Evolutionary conservation across 202 grass and related monocot genomes (phyloP).

Genomic region (Panicum hallii): DNA sequence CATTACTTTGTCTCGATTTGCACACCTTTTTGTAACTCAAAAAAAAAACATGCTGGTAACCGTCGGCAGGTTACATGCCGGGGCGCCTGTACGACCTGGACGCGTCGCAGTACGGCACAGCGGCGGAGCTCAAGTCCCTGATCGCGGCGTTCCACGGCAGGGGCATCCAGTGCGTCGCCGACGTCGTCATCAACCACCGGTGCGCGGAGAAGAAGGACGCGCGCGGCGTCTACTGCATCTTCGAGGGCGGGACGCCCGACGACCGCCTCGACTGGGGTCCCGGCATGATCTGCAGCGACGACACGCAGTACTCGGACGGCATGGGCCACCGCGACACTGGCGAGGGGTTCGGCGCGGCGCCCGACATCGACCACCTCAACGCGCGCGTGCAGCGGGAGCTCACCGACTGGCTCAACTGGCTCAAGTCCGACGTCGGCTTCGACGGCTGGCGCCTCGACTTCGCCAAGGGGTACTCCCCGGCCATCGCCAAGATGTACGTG

Average conservation of each 20-base stretch:
- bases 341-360: slow-evolving; percentile 47
- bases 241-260: slow-evolving; percentile 74
- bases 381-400: slow-evolving; percentile 64
- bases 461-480: slow-evolving; percentile 65
- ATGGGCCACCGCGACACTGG: slow-evolving; percentile 71
- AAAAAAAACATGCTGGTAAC: too few species aligned
- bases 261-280: slow-evolving; percentile 81
- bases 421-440: slow-evolving; percentile 67
- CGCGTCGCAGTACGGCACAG: slow-evolving; percentile 63
- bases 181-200: slow-evolving; percentile 71
- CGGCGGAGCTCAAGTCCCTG: slow-evolving; percentile 58
- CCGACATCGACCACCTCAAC: slow-evolving; percentile 89
- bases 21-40: too few species aligned
- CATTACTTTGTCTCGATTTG: too few species aligned
- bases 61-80: slow-evolving; percentile 50
- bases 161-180: slow-evolving; percentile 55
- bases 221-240: slow-evolving; percentile 57
- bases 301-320: slow-evolving; percentile 64
- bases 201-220: slow-evolving; percentile 65
- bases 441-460: slow-evolving; percentile 83
- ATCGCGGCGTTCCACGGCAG: slow-evolving; percentile 50
- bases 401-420: slow-evolving; percentile 72
- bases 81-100: slow-evolving; percentile 61
- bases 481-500: slow-evolving; percentile 55
- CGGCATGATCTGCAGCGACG: slow-evolving; percentile 70